phyloP scores from a whole-genome alignment of 2,329 filamentous ascomycete genomes.

The Tolypocladium sp. region DNA sequence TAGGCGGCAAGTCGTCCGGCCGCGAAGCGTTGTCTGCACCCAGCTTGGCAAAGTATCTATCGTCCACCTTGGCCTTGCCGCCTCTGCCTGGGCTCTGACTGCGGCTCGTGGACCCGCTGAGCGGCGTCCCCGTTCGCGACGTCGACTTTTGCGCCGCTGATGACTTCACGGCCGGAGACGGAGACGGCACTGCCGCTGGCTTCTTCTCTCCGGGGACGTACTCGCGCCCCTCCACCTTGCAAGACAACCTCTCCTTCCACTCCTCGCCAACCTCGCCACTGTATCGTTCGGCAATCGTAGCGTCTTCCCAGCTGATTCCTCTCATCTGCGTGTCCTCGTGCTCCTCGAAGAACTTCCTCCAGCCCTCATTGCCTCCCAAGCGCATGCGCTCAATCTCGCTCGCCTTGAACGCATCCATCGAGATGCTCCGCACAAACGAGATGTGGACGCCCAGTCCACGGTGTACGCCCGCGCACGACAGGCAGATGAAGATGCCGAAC shows the following conservation, averaged over 20 bases:
- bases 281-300: slow-evolving; percentile 84
- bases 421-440: slow-evolving; percentile 93
- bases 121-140: slow-evolving; percentile 29
- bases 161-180: slow-evolving; percentile 19
- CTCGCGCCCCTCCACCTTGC: slow-evolving; percentile 79
- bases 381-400: slow-evolving; percentile 92
- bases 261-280: slow-evolving; percentile 86
- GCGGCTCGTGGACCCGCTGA: slow-evolving; percentile 28
- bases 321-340: slow-evolving; percentile 58
- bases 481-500: slow-evolving; percentile 97
- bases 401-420: slow-evolving; percentile 97
- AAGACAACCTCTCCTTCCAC: slow-evolving; percentile 82
- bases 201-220: slow-evolving; percentile 69
- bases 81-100: slow-evolving; percentile 28
- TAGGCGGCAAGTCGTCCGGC: slow-evolving; percentile 67
- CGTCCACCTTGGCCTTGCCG: slow-evolving; percentile 58
- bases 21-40: slow-evolving; percentile 75
- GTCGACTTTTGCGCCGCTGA: slow-evolving; percentile 23
- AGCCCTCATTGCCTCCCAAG: slow-evolving; percentile 79
- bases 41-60: slow-evolving; percentile 82
- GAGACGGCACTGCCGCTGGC: slow-evolving; percentile 17
- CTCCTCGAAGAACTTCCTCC: slow-evolving; percentile 77
- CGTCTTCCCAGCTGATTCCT: slow-evolving; percentile 71
- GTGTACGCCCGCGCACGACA: slow-evolving; percentile 90
- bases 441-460: slow-evolving; percentile 94